Conservation (phyloP, 148 eudicot genomes). For the Gaultheria prostrata region DNA sequence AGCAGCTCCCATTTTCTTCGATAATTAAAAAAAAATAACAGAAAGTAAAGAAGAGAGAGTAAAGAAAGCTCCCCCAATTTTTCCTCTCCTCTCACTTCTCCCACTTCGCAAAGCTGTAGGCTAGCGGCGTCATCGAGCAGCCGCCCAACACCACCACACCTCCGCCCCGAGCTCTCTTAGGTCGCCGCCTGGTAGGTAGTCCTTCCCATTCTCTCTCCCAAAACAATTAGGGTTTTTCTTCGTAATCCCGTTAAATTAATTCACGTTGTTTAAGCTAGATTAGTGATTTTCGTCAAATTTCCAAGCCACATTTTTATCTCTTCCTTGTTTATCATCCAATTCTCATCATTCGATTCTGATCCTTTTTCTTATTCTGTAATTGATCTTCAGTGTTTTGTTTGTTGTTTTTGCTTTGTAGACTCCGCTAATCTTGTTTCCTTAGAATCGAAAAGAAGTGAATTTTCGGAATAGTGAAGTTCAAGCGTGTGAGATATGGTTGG, state of each 20-base stretch:
- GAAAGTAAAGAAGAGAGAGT: neutral
- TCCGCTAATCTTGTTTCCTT: neutral
- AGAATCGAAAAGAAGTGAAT: neutral
- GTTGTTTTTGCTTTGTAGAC: neutral
- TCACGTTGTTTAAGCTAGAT: neutral
- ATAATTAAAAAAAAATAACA: neutral
- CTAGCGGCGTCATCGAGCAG: neutral
- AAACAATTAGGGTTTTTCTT: neutral
- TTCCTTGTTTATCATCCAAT: neutral
- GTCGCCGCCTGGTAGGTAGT: neutral
- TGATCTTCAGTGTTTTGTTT: neutral
- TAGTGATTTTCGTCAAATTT: neutral
- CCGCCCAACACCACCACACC: neutral
- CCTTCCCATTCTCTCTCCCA: neutral
- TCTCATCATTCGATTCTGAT: neutral
- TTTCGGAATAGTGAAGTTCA: neutral
- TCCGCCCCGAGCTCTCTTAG: neutral
- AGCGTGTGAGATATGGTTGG: conserved; percentile 41
- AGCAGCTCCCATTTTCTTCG: neutral
- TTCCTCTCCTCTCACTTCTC: neutral
- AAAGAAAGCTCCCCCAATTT: neutral
- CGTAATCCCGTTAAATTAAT: neutral
- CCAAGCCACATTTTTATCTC: neutral
- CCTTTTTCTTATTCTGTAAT: neutral
- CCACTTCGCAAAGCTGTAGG: neutral